Percentiles rank a stretch among this genome's conserved stretches.
These are phyloP conservation scores for Kodamaea plutei DNA, from an alignment of 1,139 yeast genomes.

Conservation along the genomic window DNA sequence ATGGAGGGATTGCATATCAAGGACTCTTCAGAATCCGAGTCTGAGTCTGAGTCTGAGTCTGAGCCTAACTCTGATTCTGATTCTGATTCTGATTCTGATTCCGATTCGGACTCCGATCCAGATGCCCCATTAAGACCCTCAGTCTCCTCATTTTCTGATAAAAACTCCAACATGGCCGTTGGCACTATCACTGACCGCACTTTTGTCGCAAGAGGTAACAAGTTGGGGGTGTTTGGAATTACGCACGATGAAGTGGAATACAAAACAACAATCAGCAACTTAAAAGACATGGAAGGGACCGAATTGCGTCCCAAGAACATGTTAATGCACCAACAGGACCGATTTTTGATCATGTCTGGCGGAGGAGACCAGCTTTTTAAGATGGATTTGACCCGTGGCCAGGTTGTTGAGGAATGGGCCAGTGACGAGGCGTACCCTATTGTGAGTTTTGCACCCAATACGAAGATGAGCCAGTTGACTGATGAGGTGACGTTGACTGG, in stretches of 20 bases:
- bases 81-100: conserved; percentile 12
- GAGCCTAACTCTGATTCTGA: conserved; percentile 12
- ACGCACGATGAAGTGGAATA: conserved; percentile 53
- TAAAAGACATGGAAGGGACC: conserved; percentile 53
- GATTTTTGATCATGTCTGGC: conserved; percentile 61
- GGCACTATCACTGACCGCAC: conserved; percentile 70
- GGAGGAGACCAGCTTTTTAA: conserved; percentile 47
- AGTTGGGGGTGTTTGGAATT: conserved; percentile 74
- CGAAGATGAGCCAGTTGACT: conserved; percentile 70
- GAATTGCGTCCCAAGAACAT: conserved; percentile 57
- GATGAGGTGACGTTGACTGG: conserved; percentile 74
- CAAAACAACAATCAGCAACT: conserved; percentile 61
- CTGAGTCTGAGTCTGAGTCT: conserved; percentile 10
- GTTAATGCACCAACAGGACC: conserved; percentile 75
- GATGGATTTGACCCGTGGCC: conserved; percentile 77
- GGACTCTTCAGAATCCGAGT: conserved; percentile 11
- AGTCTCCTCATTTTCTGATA: conserved; percentile 21
- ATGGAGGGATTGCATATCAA: conserved; percentile 26
- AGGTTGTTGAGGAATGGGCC: conserved; percentile 80
- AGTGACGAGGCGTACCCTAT: conserved; percentile 42
- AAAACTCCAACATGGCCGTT: conserved; percentile 64
- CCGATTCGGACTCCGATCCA: conserved; percentile 9
- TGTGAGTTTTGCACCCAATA: conserved; percentile 60
- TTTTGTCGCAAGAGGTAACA: conserved; percentile 74
- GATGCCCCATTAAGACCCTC: conserved; percentile 3